Base-by-base conservation (phyloP, 1,284 basidiomycete genomes). In the Lentinula novae-zelandiae region DNA sequence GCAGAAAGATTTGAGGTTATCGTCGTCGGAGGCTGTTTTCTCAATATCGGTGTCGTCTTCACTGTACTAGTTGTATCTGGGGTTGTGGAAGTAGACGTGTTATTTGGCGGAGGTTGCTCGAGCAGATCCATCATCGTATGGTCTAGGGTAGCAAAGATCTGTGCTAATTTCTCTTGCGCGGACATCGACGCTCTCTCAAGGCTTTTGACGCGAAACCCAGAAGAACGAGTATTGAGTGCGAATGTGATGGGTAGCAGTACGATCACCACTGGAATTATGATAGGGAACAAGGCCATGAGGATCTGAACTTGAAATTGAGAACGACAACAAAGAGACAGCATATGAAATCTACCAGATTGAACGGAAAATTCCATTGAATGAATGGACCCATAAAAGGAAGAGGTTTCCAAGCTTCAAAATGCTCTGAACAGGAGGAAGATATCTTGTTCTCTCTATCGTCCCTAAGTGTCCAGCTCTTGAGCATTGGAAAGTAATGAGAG, bases 341-440 rank as follows among this genome's bases (percentile, higher is more conserved):
- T 33, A 52, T 39, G 15, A 31, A 20, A 74, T 84, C 67, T 64
- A 87, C 85, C 39, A 86, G 65, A 68, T 86, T 87, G 67, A 75
- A 74, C 1, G 86, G 86, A 65, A 85, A 86, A 12, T 67, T 64
- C 39, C 74, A 74, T 50, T 82, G 76, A 5, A 87, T 67, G 5
- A 70, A 67, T 2, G 85, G 82, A 27, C 61, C 61, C 33, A 55
- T 44, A 20, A 60, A 57, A 12, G 57, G 40, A n/a, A 60, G 52
- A 40, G 58, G 61, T 31, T 48, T 58, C 51, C 40, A 34, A 39
- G 34, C 17, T 38, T 39, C 1, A 83, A 83, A 1, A 84, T 33
- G 27, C 12, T 57, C 38, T 20, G 8, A 5, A 10, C 42, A 13
- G 13, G 63, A 4, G 75, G 71, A 12, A 73, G 74, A 0, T 51